Evolutionary conservation across 345 rosid species (phyloP).

Genomic region (Acer yangbiense): DNA sequence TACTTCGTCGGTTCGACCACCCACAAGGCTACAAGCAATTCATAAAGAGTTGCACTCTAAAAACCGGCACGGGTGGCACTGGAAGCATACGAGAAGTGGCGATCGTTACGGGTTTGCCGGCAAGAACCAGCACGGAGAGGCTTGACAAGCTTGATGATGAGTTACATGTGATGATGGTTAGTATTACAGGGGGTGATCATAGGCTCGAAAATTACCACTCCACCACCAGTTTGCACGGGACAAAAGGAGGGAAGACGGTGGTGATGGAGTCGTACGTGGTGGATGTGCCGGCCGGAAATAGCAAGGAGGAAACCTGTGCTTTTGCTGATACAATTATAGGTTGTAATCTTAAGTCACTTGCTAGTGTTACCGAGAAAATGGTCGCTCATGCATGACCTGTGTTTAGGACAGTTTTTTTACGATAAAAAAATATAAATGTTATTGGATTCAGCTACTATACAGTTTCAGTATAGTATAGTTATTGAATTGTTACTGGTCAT

Average conservation of each 20-base stretch:
- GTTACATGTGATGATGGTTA: slow-evolving; percentile 51
- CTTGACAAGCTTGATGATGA: slow-evolving; percentile 71
- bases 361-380: slow-evolving; percentile 52
- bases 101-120: slow-evolving; percentile 61
- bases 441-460: no score
- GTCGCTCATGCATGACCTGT: neutral
- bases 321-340: slow-evolving; percentile 56
- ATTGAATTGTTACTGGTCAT: no score
- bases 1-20: slow-evolving; percentile 57
- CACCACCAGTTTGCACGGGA: slow-evolving; percentile 42
- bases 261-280: slow-evolving; percentile 72
- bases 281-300: slow-evolving; percentile 64
- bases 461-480: no score
- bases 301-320: slow-evolving; percentile 52
- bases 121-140: slow-evolving; percentile 52
- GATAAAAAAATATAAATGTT: no score
- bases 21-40: slow-evolving; percentile 73
- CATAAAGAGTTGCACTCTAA: slow-evolving; percentile 53
- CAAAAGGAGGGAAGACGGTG: slow-evolving; percentile 38
- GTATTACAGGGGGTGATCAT: slow-evolving; percentile 69
- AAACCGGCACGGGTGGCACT: slow-evolving; percentile 33
- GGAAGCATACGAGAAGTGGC: slow-evolving; percentile 55
- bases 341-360: slow-evolving; percentile 65
- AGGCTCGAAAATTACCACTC: slow-evolving; percentile 61
- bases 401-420: no score